Evolutionary conservation across 768 basidiomycete genomes (phyloP).

Genomic region (Termitomyces sp.): DNA sequence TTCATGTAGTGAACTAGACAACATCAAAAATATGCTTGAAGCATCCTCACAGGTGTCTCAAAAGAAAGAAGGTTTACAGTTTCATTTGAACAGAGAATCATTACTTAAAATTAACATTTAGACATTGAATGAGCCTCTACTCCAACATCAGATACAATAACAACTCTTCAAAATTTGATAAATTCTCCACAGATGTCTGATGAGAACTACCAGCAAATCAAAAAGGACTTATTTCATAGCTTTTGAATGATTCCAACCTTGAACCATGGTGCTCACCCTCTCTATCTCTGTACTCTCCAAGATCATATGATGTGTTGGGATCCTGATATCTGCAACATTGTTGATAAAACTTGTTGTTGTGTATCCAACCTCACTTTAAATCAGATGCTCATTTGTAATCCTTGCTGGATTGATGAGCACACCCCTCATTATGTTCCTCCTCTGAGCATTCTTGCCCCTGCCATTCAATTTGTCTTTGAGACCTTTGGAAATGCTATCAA

Average conservation of each 20-base stretch:
- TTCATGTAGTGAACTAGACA: too few relatives aligned
- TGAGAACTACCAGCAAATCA: conserved; percentile 10
- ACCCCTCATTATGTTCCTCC: conserved; percentile 16
- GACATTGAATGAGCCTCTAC: background rate
- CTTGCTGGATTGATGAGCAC: conserved; percentile 13
- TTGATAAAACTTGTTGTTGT: conserved; percentile 13
- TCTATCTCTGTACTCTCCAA: conserved; percentile 16
- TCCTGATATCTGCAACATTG: conserved; percentile 7
- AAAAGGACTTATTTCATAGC: conserved; percentile 21
- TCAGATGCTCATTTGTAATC: conserved; percentile 18
- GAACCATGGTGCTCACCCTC: conserved; percentile 16
- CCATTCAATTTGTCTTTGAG: conserved; percentile 16
- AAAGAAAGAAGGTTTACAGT: too few relatives aligned
- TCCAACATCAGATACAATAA: background rate
- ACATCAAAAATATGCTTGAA: too few relatives aligned
- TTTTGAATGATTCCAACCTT: conserved; percentile 11
- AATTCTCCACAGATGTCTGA: background rate
- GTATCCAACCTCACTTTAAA: conserved; percentile 10
- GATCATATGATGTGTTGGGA: conserved; percentile 23
- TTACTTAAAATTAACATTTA: background rate
- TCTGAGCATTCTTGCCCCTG: conserved; percentile 17
- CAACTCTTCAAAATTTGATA: background rate
- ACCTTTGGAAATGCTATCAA: conserved; percentile 16
- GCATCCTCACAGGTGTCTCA: too few relatives aligned
- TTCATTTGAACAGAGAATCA: background rate